Evolutionary conservation across 1,284 basidiomycete genomes (phyloP).

Genomic region (Coniferiporia weirii): DNA sequence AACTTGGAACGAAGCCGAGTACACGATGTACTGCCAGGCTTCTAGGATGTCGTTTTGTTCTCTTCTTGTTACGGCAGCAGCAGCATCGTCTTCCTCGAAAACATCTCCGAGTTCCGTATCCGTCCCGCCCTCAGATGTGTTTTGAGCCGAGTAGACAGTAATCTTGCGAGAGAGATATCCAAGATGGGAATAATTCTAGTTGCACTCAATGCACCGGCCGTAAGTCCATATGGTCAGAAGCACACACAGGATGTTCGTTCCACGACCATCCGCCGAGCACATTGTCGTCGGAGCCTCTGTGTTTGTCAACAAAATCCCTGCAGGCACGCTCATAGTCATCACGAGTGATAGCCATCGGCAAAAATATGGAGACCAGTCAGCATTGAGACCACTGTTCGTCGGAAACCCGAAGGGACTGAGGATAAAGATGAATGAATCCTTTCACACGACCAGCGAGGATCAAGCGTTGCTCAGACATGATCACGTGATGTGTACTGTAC

Average conservation of each 20-base stretch:
- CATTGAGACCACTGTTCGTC: too few relatives aligned
- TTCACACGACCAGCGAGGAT: too few relatives aligned
- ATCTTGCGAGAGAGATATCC: constrained; percentile 19
- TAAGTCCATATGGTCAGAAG: constrained; percentile 19
- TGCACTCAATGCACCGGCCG: constrained; percentile 1
- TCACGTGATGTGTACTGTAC: constrained; percentile 5
- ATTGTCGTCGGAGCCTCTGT: constrained; percentile 18
- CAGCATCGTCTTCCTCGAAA: constrained; percentile 26
- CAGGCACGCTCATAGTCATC: constrained; percentile 58
- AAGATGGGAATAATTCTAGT: constrained; percentile 8
- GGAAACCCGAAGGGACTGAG: too few relatives aligned
- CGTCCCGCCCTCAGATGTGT: constrained; percentile 3
- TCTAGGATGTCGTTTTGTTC: not conserved
- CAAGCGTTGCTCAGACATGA: not conserved
- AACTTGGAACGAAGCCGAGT: constrained; percentile 69
- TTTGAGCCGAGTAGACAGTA: constrained; percentile 3
- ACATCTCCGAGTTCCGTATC: constrained; percentile 21
- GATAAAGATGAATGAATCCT: too few relatives aligned
- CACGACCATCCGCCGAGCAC: constrained; percentile 45
- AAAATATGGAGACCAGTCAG: not conserved
- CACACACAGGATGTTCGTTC: constrained; percentile 48
- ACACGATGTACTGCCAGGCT: constrained; percentile 56
- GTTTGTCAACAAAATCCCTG: constrained; percentile 42
- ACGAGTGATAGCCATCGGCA: constrained; percentile 38
- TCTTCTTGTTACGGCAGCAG: constrained; percentile 22